Percentiles rank a stretch among this genome's conserved stretches.
Evolutionary conservation across 108 stramenopile genomes (phyloP).

Genomic region (Nannochloropsis salina): DNA sequence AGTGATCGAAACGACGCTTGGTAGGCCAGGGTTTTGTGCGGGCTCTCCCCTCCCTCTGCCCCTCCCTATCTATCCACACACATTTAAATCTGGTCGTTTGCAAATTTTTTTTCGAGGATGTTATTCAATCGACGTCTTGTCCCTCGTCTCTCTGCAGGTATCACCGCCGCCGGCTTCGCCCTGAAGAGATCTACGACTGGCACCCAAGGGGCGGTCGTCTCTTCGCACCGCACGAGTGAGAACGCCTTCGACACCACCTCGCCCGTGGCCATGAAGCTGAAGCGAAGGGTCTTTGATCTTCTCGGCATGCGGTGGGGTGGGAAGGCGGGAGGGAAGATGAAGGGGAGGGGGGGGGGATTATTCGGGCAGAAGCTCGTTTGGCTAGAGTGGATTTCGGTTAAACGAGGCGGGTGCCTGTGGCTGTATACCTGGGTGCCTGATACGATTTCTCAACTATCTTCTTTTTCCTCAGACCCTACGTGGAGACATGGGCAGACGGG

Average conservation of each 20-base stretch:
- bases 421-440: too few species aligned
- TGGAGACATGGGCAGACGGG: conserved; percentile 75
- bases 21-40: background rate
- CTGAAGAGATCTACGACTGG: conserved; percentile 27
- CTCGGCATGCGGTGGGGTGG: conserved; percentile 59
- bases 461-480: conserved; percentile 49
- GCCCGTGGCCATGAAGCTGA: conserved; percentile 23
- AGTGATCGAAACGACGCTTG: conserved; percentile 46
- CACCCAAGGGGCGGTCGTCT: background rate
- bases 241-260: conserved; percentile 24
- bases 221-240: background rate
- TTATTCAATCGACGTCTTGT: background rate
- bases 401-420: too few species aligned
- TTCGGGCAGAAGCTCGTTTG: too few species aligned
- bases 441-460: background rate
- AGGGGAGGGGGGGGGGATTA: background rate
- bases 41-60: background rate
- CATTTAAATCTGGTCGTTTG: too few species aligned
- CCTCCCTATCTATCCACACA: background rate
- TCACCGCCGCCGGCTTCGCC: background rate
- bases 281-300: conserved; percentile 10
- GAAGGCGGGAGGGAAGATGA: background rate
- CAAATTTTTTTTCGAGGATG: too few species aligned
- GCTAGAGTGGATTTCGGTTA: too few species aligned
- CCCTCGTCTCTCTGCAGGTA: background rate